Conservation (phyloP, 306 rosid genomes). For the Vigna mungo region DNA sequence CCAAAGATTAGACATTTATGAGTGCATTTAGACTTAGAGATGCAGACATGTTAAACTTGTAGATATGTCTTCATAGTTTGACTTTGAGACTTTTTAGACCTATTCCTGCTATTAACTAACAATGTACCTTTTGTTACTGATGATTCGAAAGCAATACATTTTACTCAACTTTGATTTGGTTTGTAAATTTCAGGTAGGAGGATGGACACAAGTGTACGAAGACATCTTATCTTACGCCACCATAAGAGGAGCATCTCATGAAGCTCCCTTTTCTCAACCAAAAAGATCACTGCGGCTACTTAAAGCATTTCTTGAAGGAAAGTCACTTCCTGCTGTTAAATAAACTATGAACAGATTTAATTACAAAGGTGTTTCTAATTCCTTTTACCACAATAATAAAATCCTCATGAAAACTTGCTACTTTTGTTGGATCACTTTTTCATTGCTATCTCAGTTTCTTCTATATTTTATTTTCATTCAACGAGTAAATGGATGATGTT, state of each 20-base stretch:
- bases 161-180: not conserved
- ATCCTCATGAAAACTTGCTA: not conserved
- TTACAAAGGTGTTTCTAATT: not conserved
- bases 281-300: conserved; percentile 50
- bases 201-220: conserved; percentile 57
- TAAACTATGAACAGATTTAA: not conserved
- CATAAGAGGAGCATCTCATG: conserved; percentile 56
- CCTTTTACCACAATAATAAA: not conserved
- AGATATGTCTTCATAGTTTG: not conserved
- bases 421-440: not conserved
- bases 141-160: not conserved
- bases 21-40: too few relatives aligned
- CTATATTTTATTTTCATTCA: not conserved
- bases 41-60: not conserved
- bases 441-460: not conserved
- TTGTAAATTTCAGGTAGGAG: conserved; percentile 39
- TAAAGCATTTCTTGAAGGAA: conserved; percentile 43
- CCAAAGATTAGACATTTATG: not conserved
- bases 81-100: not conserved
- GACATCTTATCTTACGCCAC: conserved; percentile 50
- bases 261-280: conserved; percentile 52
- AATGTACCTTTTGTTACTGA: not conserved
- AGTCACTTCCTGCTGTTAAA: conserved; percentile 12
- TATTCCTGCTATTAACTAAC: not conserved
- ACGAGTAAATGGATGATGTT: not conserved